Evolutionary conservation across 106 monocot species (phyloP).

Genomic region (Ottelia alismoides): DNA sequence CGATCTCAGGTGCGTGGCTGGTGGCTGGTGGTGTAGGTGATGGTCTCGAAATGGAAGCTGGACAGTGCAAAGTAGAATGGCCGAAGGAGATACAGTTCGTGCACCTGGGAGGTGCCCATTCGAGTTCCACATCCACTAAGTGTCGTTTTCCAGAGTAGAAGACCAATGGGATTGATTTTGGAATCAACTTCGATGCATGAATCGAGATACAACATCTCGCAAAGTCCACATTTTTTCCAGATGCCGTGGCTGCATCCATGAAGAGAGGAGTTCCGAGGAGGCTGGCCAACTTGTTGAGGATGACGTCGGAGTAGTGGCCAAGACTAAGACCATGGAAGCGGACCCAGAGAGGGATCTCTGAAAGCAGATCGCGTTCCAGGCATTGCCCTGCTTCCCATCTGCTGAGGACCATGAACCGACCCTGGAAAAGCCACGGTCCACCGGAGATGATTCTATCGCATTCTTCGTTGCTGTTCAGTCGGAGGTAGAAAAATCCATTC

Average conservation of each 20-base stretch:
- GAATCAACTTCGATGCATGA: neutral
- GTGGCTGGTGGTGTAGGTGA: too few species aligned
- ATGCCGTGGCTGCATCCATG: neutral
- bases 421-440: neutral
- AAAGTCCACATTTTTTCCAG: neutral
- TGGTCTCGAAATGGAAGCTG: too few species aligned
- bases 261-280: neutral
- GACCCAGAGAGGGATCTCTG: neutral
- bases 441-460: neutral
- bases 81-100: neutral
- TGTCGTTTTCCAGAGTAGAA: neutral
- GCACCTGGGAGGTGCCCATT: neutral
- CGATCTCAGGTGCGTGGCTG: too few species aligned
- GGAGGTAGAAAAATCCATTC: neutral
- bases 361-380: neutral
- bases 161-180: neutral
- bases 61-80: too few species aligned
- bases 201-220: neutral
- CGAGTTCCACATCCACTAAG: neutral
- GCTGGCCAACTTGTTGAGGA: neutral
- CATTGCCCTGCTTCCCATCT: neutral
- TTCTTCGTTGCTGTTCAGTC: neutral
- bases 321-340: neutral
- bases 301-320: neutral
- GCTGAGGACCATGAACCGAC: neutral